Percentiles rank a stretch among this genome's conserved stretches.
These are phyloP conservation scores for Alternaria solani DNA, from an alignment of 2,329 filamentous ascomycete species.

Conservation along the genomic window DNA sequence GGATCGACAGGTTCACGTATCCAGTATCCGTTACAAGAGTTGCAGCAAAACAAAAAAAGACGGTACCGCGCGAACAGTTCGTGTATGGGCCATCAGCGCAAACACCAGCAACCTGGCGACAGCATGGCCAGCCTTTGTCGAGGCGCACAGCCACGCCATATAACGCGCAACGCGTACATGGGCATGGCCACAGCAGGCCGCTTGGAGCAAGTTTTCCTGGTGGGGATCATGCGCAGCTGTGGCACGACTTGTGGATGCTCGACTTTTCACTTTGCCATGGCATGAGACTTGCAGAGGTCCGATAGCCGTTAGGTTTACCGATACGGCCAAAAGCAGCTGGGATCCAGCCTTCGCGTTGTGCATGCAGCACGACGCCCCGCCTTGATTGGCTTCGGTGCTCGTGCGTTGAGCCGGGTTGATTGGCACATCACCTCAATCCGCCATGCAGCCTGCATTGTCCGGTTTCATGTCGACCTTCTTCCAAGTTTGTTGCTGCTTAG, in stretches of 20 bases:
- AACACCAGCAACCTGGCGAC: background rate
- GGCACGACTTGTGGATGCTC: slow-evolving; percentile 10
- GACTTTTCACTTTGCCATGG: slow-evolving; percentile 17
- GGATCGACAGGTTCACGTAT: slow-evolving; percentile 1
- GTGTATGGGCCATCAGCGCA: background rate
- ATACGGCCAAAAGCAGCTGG: slow-evolving; percentile 36
- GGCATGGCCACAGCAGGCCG: slow-evolving; percentile 10
- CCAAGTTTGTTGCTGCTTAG: slow-evolving; percentile 47
- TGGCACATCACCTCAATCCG: slow-evolving; percentile 32
- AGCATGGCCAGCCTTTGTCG: background rate
- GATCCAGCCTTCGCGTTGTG: slow-evolving; percentile 33
- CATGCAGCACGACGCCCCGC: slow-evolving; percentile 26
- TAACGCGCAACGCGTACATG: slow-evolving; percentile 3
- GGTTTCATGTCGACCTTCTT: slow-evolving; percentile 46
- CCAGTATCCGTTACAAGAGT: background rate
- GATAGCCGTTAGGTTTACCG: slow-evolving; percentile 37
- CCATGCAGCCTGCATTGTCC: slow-evolving; percentile 27
- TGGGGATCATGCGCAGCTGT: slow-evolving; percentile 19
- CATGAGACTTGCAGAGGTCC: slow-evolving; percentile 18
- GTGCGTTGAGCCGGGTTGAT: slow-evolving; percentile 30
- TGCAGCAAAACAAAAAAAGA: slow-evolving; percentile 1
- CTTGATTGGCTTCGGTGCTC: slow-evolving; percentile 35
- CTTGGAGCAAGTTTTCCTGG: slow-evolving; percentile 1
- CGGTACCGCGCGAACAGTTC: slow-evolving; percentile 4
- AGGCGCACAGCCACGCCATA: slow-evolving; percentile 4